A percentile compares a stretch with the other conserved stretches of the same genome.
These are phyloP conservation scores for Postia placenta DNA, from an alignment of 768 basidiomycete species.

Conservation along the genomic window DNA sequence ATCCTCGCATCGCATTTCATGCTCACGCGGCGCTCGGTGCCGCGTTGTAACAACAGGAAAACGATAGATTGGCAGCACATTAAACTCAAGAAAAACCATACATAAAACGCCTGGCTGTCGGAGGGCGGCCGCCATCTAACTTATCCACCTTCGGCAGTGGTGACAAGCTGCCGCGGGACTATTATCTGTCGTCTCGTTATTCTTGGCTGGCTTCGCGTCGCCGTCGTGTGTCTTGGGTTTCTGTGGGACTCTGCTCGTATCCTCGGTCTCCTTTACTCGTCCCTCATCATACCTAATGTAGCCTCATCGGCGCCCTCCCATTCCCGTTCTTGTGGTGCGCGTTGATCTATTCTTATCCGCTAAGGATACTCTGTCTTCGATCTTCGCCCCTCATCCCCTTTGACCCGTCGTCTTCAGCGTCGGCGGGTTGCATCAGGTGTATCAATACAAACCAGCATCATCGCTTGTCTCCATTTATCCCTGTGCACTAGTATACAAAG, in stretches of 20 bases:
- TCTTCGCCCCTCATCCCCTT: neutral
- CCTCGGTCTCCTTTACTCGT: constrained; percentile 3
- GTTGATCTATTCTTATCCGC: constrained; percentile 1
- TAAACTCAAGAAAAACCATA: constrained; percentile 19
- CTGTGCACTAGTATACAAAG: constrained; percentile 15
- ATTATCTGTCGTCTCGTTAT: constrained; percentile 25
- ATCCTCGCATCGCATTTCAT: constrained; percentile 19
- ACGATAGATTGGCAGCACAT: constrained; percentile 16
- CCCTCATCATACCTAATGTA: constrained; percentile 4
- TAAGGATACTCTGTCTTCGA: constrained; percentile 4
- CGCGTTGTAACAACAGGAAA: constrained; percentile 22
- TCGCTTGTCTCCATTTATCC: neutral
- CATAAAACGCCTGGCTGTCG: constrained; percentile 14
- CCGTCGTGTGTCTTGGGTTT: constrained; percentile 22
- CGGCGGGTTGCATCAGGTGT: constrained; percentile 3
- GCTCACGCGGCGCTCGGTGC: constrained; percentile 12
- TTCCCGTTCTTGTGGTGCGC: constrained; percentile 1
- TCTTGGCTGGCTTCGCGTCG: constrained; percentile 17
- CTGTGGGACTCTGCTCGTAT: constrained; percentile 16
- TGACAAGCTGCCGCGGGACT: constrained; percentile 16
- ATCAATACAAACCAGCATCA: constrained; percentile 1
- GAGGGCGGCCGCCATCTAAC: constrained; percentile 18
- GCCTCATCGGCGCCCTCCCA: constrained; percentile 4
- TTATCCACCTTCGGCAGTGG: constrained; percentile 17
- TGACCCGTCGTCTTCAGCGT: constrained; percentile 7